These are phyloP conservation scores for Quercus phellos DNA, from an alignment of 331 rosid genomes.

Conservation along the genomic window DNA sequence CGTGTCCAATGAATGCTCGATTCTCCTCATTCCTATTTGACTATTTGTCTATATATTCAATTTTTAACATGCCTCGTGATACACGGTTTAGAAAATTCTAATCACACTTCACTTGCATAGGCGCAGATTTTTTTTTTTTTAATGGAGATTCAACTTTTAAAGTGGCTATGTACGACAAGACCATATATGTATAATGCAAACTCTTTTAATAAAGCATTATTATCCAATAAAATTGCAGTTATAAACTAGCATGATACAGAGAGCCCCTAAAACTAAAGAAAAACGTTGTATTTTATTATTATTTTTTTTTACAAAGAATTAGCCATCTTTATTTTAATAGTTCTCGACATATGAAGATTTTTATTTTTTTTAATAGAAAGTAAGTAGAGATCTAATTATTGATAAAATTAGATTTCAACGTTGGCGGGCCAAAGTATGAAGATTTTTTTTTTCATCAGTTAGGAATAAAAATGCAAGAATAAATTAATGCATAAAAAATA, in stretches of 20 bases:
- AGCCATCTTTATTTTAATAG: neutral
- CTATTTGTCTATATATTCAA: neutral
- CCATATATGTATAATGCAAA: neutral
- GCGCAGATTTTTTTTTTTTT: neutral
- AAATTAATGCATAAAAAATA: too few species aligned
- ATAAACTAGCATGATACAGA: neutral
- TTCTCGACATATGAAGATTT: neutral
- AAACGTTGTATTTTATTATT: neutral
- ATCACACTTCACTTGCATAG: neutral
- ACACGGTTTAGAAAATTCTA: neutral
- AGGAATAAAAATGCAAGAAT: too few species aligned
- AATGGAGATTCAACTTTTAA: neutral
- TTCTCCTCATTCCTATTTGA: neutral
- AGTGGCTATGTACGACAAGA: neutral
- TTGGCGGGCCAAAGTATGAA: too few species aligned
- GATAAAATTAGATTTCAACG: too few species aligned
- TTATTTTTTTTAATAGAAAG: too few species aligned
- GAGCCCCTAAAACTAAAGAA: neutral
- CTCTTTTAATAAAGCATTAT: neutral
- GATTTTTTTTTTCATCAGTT: too few species aligned
- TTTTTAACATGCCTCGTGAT: neutral
- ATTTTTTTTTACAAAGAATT: neutral
- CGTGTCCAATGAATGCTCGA: neutral
- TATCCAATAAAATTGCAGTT: neutral
- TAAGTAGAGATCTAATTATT: too few species aligned